A percentile compares a stretch with the other conserved stretches of the same genome.
phyloP scores from a whole-genome alignment of 805 yeast species.

The Myxozyma melibiosi region DNA sequence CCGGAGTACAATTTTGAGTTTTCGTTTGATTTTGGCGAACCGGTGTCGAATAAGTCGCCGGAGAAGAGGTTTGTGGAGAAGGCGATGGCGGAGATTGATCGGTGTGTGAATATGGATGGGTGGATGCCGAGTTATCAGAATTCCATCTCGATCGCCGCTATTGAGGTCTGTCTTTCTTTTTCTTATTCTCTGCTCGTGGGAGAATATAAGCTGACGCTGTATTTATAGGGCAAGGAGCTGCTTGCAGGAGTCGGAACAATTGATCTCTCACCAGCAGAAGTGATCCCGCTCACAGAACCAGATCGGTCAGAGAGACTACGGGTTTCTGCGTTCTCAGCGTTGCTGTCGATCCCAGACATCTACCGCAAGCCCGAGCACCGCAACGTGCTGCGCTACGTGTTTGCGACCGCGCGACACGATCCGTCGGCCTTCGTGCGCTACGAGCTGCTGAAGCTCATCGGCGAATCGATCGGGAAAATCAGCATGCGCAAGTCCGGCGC shows the following conservation, averaged over 20 bases:
- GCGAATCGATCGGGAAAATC: constrained; percentile 28
- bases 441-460: constrained; percentile 34
- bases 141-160: constrained; percentile 56
- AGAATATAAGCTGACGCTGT: background rate
- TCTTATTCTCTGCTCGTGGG: background rate
- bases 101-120: constrained; percentile 76
- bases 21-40: constrained; percentile 23
- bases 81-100: constrained; percentile 66
- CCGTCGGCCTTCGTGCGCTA: constrained; percentile 54
- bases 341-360: constrained; percentile 71
- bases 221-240: constrained; percentile 53
- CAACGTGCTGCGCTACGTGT: constrained; percentile 61
- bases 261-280: constrained; percentile 55
- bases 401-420: constrained; percentile 57
- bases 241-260: constrained; percentile 60
- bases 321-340: constrained; percentile 66
- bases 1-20: constrained; percentile 20
- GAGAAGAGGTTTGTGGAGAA: constrained; percentile 46
- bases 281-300: constrained; percentile 55
- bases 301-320: constrained; percentile 57
- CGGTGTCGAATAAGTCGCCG: constrained; percentile 2
- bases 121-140: constrained; percentile 79
- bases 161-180: constrained; percentile 38
- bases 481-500: constrained; percentile 20
- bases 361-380: constrained; percentile 53